Conservation (phyloP, 768 basidiomycete genomes). For the Tylopilus sp. region DNA sequence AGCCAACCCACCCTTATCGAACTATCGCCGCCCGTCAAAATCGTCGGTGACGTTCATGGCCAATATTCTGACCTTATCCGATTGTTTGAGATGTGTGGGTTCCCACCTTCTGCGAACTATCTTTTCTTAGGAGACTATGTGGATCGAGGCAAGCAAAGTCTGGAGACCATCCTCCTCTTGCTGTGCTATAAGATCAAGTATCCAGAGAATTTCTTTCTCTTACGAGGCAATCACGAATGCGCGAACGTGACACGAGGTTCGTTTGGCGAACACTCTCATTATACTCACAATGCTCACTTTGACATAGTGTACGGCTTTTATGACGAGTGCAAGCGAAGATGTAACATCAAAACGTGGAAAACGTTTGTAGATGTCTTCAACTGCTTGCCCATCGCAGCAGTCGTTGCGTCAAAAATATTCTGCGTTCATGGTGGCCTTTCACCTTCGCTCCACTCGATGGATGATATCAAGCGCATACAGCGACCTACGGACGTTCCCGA, state of each 20-base stretch:
- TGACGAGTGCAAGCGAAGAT: conserved; percentile 98
- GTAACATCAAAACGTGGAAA: conserved; percentile 99
- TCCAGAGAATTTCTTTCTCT: conserved; percentile 98
- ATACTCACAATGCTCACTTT: conserved; percentile 15
- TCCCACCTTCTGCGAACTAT: conserved; percentile 95
- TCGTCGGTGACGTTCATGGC: conserved; percentile 98
- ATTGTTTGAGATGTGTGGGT: conserved; percentile 99
- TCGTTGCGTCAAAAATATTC: conserved; percentile 99
- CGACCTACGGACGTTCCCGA: conserved; percentile 98
- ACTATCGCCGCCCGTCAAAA: conserved; percentile 96
- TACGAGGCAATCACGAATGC: conserved; percentile 98
- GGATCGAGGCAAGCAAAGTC: conserved; percentile 96
- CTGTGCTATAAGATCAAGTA: conserved; percentile 99
- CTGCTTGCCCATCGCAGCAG: conserved; percentile 95
- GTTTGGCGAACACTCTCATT: conserved; percentile 26
- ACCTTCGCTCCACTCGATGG: conserved; percentile 92
- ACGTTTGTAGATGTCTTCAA: conserved; percentile 99
- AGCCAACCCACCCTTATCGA: conserved; percentile 96
- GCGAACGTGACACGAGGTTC: conserved; percentile 97
- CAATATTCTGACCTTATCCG: conserved; percentile 99
- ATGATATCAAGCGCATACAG: conserved; percentile 97
- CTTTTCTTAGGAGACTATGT: conserved; percentile 99
- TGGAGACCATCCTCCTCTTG: conserved; percentile 95
- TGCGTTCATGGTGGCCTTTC: conserved; percentile 97
- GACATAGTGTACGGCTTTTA: conserved; percentile 94